A percentile compares a stretch with the other conserved stretches of the same genome.
phyloP scores from a whole-genome alignment of 192 early-diverging fungal genomes.

The Piromyces finnis region DNA sequence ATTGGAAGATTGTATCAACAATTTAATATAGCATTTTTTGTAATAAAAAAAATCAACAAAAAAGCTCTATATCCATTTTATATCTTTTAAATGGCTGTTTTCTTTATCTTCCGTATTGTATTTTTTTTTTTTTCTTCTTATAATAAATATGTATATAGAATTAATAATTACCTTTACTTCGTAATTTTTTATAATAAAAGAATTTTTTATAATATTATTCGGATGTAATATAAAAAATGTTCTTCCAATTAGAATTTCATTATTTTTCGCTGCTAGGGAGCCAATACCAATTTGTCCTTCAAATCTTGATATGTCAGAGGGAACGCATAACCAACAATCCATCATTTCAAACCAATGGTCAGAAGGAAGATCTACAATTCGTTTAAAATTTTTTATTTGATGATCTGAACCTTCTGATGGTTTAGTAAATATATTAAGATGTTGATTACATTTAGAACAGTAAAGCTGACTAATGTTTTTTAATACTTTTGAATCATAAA shows the following conservation, averaged over 20 bases:
- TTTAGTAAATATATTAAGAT: neutral
- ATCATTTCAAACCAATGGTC: neutral
- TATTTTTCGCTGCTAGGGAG: neutral
- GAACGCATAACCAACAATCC: neutral
- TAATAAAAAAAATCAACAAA: neutral
- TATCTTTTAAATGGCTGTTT: neutral
- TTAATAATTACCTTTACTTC: neutral
- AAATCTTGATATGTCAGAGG: neutral
- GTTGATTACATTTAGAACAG: neutral
- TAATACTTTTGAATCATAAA: neutral
- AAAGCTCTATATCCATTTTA: neutral
- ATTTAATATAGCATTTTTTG: neutral
- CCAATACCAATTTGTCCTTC: neutral
- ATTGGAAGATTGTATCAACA: neutral
- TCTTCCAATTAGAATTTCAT: neutral
- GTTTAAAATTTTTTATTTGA: neutral
- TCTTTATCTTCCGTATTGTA: neutral
- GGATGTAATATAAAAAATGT: neutral
- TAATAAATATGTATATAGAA: no score
- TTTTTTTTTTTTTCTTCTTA: neutral
- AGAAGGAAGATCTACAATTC: neutral
- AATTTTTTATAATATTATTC: neutral
- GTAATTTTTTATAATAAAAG: neutral
- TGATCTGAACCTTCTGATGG: neutral
- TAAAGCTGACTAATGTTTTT: neutral